phyloP scores from a whole-genome alignment of 1,284 basidiomycete species.

The Leccinum fuscescens region DNA sequence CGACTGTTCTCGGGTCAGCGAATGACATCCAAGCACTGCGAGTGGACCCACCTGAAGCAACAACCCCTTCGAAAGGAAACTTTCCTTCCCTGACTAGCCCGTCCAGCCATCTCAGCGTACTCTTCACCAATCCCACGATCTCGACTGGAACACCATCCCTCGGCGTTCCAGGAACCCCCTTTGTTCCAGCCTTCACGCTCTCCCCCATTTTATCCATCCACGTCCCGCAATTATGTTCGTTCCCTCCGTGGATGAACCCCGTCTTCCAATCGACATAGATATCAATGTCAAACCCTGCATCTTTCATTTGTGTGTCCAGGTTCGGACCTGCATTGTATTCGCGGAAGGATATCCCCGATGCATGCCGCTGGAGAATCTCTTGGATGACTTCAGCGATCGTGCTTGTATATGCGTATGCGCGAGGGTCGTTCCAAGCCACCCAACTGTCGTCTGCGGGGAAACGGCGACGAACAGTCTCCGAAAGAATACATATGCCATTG shows the following conservation, averaged over 20 bases:
- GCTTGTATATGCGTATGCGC: constrained; percentile 78
- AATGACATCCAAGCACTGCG: background rate
- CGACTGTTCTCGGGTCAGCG: constrained; percentile 48
- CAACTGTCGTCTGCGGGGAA: constrained; percentile 94
- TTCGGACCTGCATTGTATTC: constrained; percentile 96
- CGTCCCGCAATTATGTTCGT: constrained; percentile 80
- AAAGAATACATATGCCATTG: constrained; percentile 78
- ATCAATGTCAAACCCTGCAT: constrained; percentile 92
- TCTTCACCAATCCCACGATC: constrained; percentile 92
- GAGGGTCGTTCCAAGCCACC: constrained; percentile 88
- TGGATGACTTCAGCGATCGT: constrained; percentile 93
- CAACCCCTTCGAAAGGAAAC: constrained; percentile 91
- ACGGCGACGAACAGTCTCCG: constrained; percentile 81
- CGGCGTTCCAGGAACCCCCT: constrained; percentile 92
- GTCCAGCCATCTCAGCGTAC: constrained; percentile 87
- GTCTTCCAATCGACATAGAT: constrained; percentile 94
- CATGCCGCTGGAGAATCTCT: constrained; percentile 94
- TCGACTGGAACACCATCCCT: constrained; percentile 95
- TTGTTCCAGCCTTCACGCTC: constrained; percentile 86
- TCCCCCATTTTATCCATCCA: constrained; percentile 99
- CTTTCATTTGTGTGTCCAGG: constrained; percentile 93
- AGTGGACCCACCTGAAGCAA: constrained; percentile 64
- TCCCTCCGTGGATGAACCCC: constrained; percentile 89
- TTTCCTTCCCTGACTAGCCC: constrained; percentile 62
- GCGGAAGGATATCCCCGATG: constrained; percentile 88